Evolutionary conservation across 495 filamentous ascomycete genomes (phyloP), one percentile per base, ranked within the genome.

Genomic region (Hypoxylon rickii): DNA sequence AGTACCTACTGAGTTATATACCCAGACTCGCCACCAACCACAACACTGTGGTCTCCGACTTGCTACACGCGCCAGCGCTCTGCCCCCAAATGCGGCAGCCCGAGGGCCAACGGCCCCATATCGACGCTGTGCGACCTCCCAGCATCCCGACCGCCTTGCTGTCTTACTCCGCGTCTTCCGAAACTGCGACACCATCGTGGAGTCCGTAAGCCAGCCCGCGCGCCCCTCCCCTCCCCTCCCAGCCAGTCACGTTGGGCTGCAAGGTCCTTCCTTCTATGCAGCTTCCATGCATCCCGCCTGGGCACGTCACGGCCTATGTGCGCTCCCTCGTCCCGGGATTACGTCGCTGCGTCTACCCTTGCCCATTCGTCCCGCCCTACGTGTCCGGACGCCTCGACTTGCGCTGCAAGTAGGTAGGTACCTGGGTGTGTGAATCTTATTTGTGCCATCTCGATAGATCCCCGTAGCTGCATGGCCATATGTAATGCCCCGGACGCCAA

Each of bases 261-360:
- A n/a, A n/a, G n/a, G n/a, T n/a, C n/a, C n/a, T n/a, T 48, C 32
- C 52, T 62, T 62, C 58, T 48, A 62, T 57, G 52, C 52, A 51
- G 21, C 52, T 62, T 62, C 58, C 37, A 62, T 39, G 58, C 52
- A 52, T 18, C 31, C 34, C 29, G 43, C 47, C 43, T 43, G 22
- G 20, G 32, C 17, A 22, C 29, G 51, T 38, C 11, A 3, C 1
- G 43, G 3, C 13, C 7, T n/a, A 52, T 42, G 52, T 36, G 46
- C 43, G 44, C 37, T 52, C 46, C 53, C 59, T 45, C 43, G 24
- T 32, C 43, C 47, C 48, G 39, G 44, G n/a, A 31, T 49, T 34
- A 40, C 16, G 22, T 31, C 21, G 20, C 42, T 63, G 53, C 39
- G 20, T 13, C 20, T 53, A 57, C 47, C 52, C 59, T 48, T 57